Base-by-base conservation (phyloP, 202 grass and related monocot species). In the Setaria italica region DNA sequence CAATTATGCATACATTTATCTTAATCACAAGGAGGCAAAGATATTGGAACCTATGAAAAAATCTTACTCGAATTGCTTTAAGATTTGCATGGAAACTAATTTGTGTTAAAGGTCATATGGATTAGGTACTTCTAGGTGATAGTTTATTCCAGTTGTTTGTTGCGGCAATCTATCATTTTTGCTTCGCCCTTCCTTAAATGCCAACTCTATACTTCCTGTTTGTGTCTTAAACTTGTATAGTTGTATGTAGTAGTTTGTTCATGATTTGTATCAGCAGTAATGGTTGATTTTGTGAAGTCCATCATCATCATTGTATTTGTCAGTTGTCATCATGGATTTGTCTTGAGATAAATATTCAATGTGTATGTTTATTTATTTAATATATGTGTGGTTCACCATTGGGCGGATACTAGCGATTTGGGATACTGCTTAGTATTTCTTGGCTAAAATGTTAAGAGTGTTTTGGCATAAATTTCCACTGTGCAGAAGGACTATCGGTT, bases 401-500 rank as follows among this genome's bases (percentile, higher is more conserved):
- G 58, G 19, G 37, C 32, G 3, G 16, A 37, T 10, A 45, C 46
- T 72, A 63, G 34, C 10, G 34, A 21, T 71, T 62, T 83, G 42
- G 39, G 17, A 6, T 54, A 53, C 8, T 33, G 19, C 13, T 48
- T 12, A 55, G 16, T 29, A 62, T 84, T 79, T 75, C 3, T 67
- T 69, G 58, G 58, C 62, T 25, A 80, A 75, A 20, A 76, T 53
- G 4, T 64, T 77, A n/a, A 62, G 48, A 55, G 30, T 39, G 89
- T 84, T 4, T 85, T 84, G 67, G 48, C 63, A 56, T 63, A 59
- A 58, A 41, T 80, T 71, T 70, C 50, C 9, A 58, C 84, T 77
- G n/a, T 78, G 58, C 77, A 97, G 93, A 78, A 85, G 91, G 92
- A 99, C 59, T 94, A 91, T 89, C 74, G 75, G 51, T 81, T 96